Percentiles rank a stretch among this genome's conserved stretches.
phyloP scores from a whole-genome alignment of 352 stramenopile genomes.

The Pythium phragmitis region DNA sequence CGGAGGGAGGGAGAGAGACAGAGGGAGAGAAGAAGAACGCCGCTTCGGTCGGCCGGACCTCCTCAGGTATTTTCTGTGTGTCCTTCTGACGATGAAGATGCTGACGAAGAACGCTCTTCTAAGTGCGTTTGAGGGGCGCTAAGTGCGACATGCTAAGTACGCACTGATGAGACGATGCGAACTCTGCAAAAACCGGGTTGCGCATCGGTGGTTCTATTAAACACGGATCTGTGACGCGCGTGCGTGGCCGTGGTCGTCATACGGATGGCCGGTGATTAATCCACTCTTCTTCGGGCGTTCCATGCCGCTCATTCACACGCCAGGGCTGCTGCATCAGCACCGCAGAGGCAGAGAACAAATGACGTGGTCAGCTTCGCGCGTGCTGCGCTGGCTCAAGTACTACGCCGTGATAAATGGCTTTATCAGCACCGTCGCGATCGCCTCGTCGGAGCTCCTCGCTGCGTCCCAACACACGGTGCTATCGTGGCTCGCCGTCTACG shows the following conservation, averaged over 20 bases:
- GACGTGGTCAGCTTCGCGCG: constrained; percentile 3
- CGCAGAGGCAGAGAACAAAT: neutral
- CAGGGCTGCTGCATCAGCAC: too few species aligned
- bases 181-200: neutral
- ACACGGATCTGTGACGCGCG: constrained; percentile 24
- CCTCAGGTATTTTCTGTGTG: neutral
- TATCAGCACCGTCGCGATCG: constrained; percentile 54
- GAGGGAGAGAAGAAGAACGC: neutral
- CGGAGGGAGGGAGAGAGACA: constrained; percentile 1
- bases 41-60: constrained; percentile 3
- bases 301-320: neutral
- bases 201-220: constrained; percentile 7
- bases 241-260: neutral
- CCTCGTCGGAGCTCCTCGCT: constrained; percentile 31
- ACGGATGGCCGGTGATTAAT: too few species aligned
- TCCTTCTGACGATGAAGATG: neutral
- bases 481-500: constrained; percentile 37
- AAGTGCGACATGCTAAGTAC: constrained; percentile 2
- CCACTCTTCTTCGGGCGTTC: neutral
- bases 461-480: neutral
- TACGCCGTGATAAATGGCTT: constrained; percentile 84
- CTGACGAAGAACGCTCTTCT: neutral
- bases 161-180: constrained; percentile 2
- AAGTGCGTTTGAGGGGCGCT: neutral
- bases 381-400: constrained; percentile 68